phyloP scores from a whole-genome alignment of 2,329 filamentous ascomycete species.

The Neobulgaria alba region DNA sequence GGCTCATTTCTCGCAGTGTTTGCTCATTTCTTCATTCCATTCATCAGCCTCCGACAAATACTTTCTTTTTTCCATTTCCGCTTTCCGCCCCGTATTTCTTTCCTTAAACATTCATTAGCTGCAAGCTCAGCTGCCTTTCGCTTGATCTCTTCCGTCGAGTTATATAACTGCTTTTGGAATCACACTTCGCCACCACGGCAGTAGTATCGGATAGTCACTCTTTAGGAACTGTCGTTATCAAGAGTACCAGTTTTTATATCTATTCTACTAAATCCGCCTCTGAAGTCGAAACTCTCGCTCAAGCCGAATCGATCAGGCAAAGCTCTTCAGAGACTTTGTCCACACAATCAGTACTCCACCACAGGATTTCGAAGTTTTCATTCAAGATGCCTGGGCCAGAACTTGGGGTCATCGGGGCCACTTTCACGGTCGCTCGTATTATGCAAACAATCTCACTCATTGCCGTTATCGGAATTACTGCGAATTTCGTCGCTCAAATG shows the following conservation, averaged over 20 bases:
- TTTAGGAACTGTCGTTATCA: constrained; percentile 16
- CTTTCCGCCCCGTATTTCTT: constrained; percentile 10
- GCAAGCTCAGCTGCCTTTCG: constrained; percentile 22
- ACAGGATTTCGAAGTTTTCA: not conserved
- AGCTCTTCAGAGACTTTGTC: too few species aligned
- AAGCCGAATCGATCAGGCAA: too few species aligned
- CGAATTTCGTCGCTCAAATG: constrained; percentile 76
- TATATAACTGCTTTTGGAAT: constrained; percentile 6
- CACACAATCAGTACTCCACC: too few species aligned
- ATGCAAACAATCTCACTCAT: constrained; percentile 66
- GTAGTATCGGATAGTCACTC: constrained; percentile 13
- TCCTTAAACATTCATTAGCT: constrained; percentile 22
- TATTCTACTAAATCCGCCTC: too few species aligned
- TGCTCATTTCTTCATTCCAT: constrained; percentile 23
- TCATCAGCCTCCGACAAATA: constrained; percentile 18
- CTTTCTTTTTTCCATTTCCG: constrained; percentile 11
- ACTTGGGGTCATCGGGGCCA: constrained; percentile 62
- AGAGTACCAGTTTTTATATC: constrained; percentile 14
- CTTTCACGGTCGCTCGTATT: constrained; percentile 65
- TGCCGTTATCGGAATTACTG: constrained; percentile 68
- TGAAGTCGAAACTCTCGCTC: too few species aligned
- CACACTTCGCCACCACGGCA: constrained; percentile 1
- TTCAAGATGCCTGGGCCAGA: constrained; percentile 21
- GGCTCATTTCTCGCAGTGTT: constrained; percentile 16
- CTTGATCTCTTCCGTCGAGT: constrained; percentile 7